Evolutionary conservation across 345 rosid species (phyloP).

Genomic region (Stellera chamaejasme): DNA sequence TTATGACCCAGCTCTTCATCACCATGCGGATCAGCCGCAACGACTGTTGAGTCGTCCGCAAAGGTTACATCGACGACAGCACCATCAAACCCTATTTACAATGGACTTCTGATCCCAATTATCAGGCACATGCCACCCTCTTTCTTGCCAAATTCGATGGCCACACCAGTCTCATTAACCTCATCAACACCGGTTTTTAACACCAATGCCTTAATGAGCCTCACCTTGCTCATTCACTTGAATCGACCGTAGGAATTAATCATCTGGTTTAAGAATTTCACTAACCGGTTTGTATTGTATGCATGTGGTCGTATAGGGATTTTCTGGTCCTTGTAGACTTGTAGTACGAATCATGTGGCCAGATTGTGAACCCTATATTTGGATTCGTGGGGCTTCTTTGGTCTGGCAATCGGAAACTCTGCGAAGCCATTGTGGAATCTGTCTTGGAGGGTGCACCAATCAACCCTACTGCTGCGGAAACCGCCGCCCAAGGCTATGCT

Average conservation of each 20-base stretch:
- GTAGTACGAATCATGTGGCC: constrained; percentile 96
- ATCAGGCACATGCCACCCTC: constrained; percentile 94
- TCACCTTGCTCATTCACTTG: not conserved
- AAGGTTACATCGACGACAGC: constrained; percentile 88
- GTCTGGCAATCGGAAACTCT: constrained; percentile 94
- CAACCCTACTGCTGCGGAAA: constrained; percentile 57
- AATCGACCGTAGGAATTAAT: not conserved
- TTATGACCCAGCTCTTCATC: not conserved
- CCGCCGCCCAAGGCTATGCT: constrained; percentile 46
- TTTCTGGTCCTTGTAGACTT: constrained; percentile 85
- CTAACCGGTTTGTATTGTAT: not conserved
- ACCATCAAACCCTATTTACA: constrained; percentile 86
- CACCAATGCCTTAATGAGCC: constrained; percentile 81
- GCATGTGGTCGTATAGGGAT: constrained; percentile 36
- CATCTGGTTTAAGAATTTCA: not conserved
- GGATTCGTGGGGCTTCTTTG: constrained; percentile 91
- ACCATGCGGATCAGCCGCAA: constrained; percentile 92
- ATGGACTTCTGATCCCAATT: constrained; percentile 84
- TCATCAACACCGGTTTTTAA: constrained; percentile 89
- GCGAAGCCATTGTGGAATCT: constrained; percentile 91
- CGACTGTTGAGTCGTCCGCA: constrained; percentile 93
- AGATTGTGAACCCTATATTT: constrained; percentile 90
- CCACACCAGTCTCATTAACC: constrained; percentile 94
- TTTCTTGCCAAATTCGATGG: constrained; percentile 96
- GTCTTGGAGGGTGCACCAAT: constrained; percentile 83